phyloP scores from a whole-genome alignment of 73 alveolate species.

The Tetrahymena borealis region DNA sequence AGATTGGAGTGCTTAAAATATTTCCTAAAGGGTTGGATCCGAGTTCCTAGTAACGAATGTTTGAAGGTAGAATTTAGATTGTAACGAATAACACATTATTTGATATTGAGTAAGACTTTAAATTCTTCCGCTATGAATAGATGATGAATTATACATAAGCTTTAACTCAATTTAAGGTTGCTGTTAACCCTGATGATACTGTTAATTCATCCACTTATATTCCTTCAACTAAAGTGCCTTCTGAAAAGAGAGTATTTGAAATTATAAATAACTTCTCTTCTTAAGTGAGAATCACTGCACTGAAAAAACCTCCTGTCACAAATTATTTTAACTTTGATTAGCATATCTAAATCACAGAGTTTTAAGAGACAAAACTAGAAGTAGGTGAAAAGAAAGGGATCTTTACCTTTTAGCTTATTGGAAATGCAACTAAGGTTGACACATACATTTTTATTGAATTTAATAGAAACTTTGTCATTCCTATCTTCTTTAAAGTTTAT shows the following conservation, averaged over 20 bases:
- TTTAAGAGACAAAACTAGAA: not conserved
- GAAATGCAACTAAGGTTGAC: not conserved
- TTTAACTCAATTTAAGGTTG: not conserved
- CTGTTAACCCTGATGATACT: not conserved
- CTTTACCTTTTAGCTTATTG: not conserved
- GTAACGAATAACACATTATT: not conserved
- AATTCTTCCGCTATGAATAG: not conserved
- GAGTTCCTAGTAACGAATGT: not conserved
- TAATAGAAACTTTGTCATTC: not conserved
- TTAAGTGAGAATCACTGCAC: not conserved
- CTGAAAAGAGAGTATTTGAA: not conserved
- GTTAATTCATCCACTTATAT: not conserved
- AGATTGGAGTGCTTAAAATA: not conserved
- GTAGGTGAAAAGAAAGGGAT: not conserved
- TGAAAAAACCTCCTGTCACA: not conserved
- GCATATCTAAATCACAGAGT: not conserved
- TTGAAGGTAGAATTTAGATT: not conserved
- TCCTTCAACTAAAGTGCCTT: not conserved
- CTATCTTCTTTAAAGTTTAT: not conserved
- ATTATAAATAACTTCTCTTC: not conserved
- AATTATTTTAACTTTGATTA: not conserved
- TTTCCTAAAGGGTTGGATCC: not conserved
- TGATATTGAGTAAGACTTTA: not conserved
- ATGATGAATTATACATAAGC: not conserved
- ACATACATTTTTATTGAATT: not conserved